Evolutionary conservation across 2,329 filamentous ascomycete genomes (phyloP), one percentile per base, ranked within the genome.

Genomic region (Cytospora piceicola): DNA sequence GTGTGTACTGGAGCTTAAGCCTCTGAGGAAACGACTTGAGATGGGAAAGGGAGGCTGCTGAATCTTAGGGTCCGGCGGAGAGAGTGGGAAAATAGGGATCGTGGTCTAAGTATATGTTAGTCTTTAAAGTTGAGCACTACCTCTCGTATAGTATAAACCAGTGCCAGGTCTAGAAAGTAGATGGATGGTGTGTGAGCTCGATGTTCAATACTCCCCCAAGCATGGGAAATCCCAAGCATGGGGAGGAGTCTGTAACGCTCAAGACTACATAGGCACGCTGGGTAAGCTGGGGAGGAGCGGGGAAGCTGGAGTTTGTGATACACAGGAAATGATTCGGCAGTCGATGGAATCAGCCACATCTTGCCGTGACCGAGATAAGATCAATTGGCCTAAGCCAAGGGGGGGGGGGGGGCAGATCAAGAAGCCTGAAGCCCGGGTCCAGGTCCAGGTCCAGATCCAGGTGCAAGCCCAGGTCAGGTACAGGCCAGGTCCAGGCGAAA

Each of bases 261-360:
- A 49, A 49, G 42, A 14, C 36, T 54, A 55, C 20, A 54, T 54
- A 42, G 61, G 32, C n/a, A 39, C 54, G 22, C 5, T 24, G n/a
- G 5, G 58, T 54, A 36, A 51, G 51, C 49, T 34, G 30, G 5
- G 27, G n/a, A 29, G 30, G 34, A 42, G 66, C 58, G 66, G 66
- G 66, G 66, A 65, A 67, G 30, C 53, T 29, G 56, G 63, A 32
- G 29, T 24, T 14, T 54, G 49, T 24, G 49, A 62, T 62, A 39
- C 27, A 51, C 46, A 46, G 30, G 39, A 49, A 30, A 36, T n/a
- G 55, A 52, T 61, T 67, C 57, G 61, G 65, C 57, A 61, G 65
- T 57, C 32, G 53, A 39, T 27, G 36, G 27, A 29, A 51, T 20
- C 52, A 29, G 58, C 58, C 65, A 67, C 29, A 29, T n/a, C 29